Conservation (phyloP, 495 filamentous ascomycete genomes). For the Opeltia flavorubescens region DNA sequence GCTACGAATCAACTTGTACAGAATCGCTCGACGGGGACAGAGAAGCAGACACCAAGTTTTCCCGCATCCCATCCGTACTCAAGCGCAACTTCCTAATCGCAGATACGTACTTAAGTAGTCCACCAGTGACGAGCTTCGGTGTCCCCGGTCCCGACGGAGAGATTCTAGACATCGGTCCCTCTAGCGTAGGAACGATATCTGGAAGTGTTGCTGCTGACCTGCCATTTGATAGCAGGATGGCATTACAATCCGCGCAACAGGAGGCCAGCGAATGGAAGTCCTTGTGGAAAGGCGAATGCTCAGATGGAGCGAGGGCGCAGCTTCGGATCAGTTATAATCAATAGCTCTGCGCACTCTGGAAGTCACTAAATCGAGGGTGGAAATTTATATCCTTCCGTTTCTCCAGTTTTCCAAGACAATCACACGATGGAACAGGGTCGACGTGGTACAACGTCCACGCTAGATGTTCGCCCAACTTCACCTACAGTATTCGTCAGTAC, state of each 20-base stretch:
- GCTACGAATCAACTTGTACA: neutral
- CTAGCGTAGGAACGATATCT: slow-evolving; percentile 43
- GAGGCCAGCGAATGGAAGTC: slow-evolving; percentile 58
- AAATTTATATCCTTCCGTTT: too few species aligned
- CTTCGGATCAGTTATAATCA: slow-evolving; percentile 35
- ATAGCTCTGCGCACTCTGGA: too few species aligned
- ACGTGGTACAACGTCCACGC: too few species aligned
- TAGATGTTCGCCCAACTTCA: too few species aligned
- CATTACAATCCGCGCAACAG: slow-evolving; percentile 48
- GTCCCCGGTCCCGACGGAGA: slow-evolving; percentile 53
- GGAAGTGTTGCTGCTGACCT: slow-evolving; percentile 55
- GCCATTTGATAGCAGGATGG: slow-evolving; percentile 53
- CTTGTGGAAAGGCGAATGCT: slow-evolving; percentile 50
- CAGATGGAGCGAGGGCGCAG: slow-evolving; percentile 30
- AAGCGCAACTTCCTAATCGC: slow-evolving; percentile 62
- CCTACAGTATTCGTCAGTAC: too few species aligned
- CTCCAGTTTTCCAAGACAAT: too few species aligned
- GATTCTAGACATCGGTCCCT: slow-evolving; percentile 43
- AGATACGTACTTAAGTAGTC: slow-evolving; percentile 53
- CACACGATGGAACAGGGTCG: too few species aligned
- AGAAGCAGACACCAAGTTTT: slow-evolving; percentile 33
- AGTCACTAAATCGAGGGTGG: too few species aligned
- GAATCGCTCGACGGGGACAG: slow-evolving; percentile 3
- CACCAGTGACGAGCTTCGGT: slow-evolving; percentile 41
- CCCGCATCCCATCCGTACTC: slow-evolving; percentile 47